Conservation (phyloP, 2,329 filamentous ascomycete genomes). For the Fusarium beomiforme region DNA sequence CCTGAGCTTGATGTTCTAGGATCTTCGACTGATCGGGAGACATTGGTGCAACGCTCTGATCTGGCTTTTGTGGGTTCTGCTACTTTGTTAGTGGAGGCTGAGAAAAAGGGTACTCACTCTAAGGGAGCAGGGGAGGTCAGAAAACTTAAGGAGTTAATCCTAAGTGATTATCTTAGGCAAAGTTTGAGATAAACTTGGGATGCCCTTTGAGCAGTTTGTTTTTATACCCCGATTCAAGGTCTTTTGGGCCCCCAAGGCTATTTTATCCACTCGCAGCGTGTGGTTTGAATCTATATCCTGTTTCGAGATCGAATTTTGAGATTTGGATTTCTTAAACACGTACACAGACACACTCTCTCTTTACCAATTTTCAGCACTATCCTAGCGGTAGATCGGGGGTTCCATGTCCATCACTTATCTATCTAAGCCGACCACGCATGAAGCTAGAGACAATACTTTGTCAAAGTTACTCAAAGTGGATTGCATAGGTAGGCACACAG, state of each 20-base stretch:
- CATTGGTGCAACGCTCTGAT: slow-evolving; percentile 14
- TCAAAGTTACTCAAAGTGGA: slow-evolving; percentile 16
- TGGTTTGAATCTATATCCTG: not conserved
- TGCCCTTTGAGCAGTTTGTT: too few species aligned
- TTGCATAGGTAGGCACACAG: slow-evolving; percentile 13
- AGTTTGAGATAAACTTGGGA: too few species aligned
- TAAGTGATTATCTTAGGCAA: too few species aligned
- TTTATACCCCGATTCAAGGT: too few species aligned
- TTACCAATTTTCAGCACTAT: slow-evolving; percentile 16
- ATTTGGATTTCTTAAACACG: not conserved
- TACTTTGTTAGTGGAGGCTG: slow-evolving; percentile 14
- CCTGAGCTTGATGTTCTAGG: slow-evolving; percentile 2
- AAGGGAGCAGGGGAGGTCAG: too few species aligned
- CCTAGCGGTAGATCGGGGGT: slow-evolving; percentile 36
- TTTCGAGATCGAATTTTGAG: not conserved
- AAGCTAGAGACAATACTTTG: not conserved
- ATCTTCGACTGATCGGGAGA: slow-evolving; percentile 19
- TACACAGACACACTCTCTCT: not conserved
- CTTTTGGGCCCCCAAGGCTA: too few species aligned
- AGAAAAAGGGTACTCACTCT: slow-evolving; percentile 10
- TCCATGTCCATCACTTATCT: slow-evolving; percentile 30
- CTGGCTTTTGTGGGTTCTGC: slow-evolving; percentile 10
- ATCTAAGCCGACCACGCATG: slow-evolving; percentile 33
- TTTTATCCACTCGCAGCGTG: not conserved
- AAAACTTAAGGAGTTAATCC: too few species aligned